Conservation (phyloP, 495 filamentous ascomycete genomes). For the Copromyces sp. region DNA sequence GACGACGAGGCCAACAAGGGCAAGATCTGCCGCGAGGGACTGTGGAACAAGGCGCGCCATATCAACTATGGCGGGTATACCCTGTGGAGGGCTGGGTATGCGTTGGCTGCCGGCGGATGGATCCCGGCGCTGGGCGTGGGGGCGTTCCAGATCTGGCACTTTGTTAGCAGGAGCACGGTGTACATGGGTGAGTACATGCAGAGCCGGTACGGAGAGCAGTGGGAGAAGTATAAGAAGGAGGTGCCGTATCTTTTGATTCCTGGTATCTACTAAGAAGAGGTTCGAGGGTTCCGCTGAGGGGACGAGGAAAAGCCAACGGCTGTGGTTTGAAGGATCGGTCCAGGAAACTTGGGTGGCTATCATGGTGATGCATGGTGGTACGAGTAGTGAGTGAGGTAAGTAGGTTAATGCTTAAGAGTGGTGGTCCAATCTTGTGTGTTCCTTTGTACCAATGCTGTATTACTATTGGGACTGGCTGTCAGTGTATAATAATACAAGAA, state of each 20-base stretch:
- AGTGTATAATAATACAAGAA: no score
- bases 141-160: constrained; percentile 34
- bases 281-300: not conserved
- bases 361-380: not conserved
- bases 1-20: constrained; percentile 40
- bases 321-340: not conserved
- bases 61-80: constrained; percentile 51
- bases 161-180: constrained; percentile 34
- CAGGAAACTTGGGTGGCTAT: not conserved
- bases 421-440: not conserved
- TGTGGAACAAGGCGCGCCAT: constrained; percentile 45
- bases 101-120: constrained; percentile 39
- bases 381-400: not conserved
- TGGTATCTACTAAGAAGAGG: constrained; percentile 22
- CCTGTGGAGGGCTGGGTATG: constrained; percentile 44
- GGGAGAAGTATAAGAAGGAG: constrained; percentile 32
- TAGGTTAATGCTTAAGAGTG: not conserved
- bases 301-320: not conserved
- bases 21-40: constrained; percentile 41
- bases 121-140: constrained; percentile 27
- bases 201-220: constrained; percentile 33
- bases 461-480: not conserved
- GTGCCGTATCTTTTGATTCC: constrained; percentile 38
- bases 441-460: not conserved
- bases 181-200: constrained; percentile 43